Evolutionary conservation across 768 basidiomycete genomes (phyloP).

Genomic region (Pleurotus salmoneostramineus): DNA sequence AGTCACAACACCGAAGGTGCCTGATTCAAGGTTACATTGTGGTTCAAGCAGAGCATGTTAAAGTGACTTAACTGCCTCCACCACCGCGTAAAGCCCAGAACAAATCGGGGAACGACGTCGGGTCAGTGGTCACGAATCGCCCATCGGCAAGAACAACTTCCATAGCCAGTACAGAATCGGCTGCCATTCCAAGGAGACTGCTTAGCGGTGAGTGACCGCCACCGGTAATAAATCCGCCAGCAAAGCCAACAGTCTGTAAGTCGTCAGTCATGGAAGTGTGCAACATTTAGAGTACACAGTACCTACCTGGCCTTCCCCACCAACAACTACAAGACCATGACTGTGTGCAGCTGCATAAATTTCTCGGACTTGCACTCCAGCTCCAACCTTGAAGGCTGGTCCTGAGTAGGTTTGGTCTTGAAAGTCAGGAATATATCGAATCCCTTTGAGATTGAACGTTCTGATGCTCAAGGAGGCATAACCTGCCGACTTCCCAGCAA

Average conservation of each 20-base stretch:
- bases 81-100: conserved; percentile 25
- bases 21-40: conserved; percentile 13
- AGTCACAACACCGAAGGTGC: conserved; percentile 34
- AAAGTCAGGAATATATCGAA: conserved; percentile 17
- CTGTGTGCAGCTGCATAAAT: conserved; percentile 18
- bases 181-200: conserved; percentile 19
- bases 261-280: background rate
- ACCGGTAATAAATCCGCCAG: conserved; percentile 30
- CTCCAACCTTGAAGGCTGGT: conserved; percentile 22
- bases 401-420: conserved; percentile 17
- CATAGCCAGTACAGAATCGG: conserved; percentile 17
- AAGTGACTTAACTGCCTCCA: conserved; percentile 8
- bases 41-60: background rate
- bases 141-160: conserved; percentile 26
- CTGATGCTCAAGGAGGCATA: conserved; percentile 25
- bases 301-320: conserved; percentile 16
- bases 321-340: conserved; percentile 20
- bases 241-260: conserved; percentile 17
- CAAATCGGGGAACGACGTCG: conserved; percentile 21
- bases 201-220: conserved; percentile 25
- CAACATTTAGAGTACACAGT: background rate
- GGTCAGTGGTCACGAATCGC: conserved; percentile 19
- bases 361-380: conserved; percentile 18
- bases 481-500: conserved; percentile 29
- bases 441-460: conserved; percentile 22